Percentiles rank a stretch among this genome's conserved stretches.
Evolutionary conservation across 345 rosid genomes (phyloP).

Genomic region (Hibiscus mutabilis): DNA sequence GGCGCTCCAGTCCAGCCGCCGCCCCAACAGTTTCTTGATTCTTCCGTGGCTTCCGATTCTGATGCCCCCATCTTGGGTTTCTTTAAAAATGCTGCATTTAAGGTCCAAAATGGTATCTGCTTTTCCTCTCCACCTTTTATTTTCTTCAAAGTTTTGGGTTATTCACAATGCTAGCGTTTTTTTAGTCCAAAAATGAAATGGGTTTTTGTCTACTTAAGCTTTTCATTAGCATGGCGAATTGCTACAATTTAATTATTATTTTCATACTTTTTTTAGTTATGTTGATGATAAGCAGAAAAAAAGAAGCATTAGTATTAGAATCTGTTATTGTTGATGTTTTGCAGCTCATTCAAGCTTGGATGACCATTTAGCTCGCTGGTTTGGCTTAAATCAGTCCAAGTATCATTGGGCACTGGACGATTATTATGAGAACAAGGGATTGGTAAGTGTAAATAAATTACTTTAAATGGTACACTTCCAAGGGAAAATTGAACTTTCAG

Average conservation of each 20-base stretch:
- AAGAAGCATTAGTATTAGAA: neutral
- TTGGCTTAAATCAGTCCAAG: slow-evolving; percentile 95
- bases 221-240: neutral
- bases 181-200: neutral
- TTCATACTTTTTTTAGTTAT: neutral
- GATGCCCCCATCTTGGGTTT: slow-evolving; percentile 52
- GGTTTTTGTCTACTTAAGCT: neutral
- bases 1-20: slow-evolving; percentile 53
- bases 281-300: neutral
- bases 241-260: neutral
- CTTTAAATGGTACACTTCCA: neutral
- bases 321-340: slow-evolving; percentile 1
- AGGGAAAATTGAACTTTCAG: neutral
- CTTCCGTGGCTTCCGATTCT: slow-evolving; percentile 25
- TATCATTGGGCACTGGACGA: slow-evolving; percentile 98
- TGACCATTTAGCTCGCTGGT: slow-evolving; percentile 96
- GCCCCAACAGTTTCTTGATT: slow-evolving; percentile 51
- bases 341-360: slow-evolving; percentile 96
- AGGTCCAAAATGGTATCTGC: slow-evolving; percentile 68
- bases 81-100: slow-evolving; percentile 63
- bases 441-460: slow-evolving; percentile 38
- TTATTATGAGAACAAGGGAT: slow-evolving; percentile 75
- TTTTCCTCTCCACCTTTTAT: neutral
- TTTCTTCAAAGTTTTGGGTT: neutral
- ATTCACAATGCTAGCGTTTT: neutral